These are phyloP conservation scores for Nymphaea thermarum DNA, from an alignment of 164 flowering plant genomes.

Conservation along the genomic window DNA sequence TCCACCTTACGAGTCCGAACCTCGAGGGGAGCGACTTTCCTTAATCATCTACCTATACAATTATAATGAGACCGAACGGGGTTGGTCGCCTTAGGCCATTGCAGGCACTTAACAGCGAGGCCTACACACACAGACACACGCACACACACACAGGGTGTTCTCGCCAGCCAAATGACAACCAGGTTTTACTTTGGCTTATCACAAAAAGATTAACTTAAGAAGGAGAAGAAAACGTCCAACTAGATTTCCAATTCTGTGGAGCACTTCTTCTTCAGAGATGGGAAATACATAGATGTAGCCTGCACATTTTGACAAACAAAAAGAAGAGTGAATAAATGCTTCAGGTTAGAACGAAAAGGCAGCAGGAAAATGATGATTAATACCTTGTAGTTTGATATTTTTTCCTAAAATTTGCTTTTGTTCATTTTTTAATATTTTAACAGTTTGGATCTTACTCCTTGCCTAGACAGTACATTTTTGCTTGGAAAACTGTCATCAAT, in stretches of 20 bases:
- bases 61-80: neutral
- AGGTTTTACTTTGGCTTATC: neutral
- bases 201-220: too few species aligned
- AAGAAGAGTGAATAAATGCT: neutral
- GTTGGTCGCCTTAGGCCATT: neutral
- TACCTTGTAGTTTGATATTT: too few species aligned
- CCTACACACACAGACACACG: neutral
- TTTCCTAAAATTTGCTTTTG: too few species aligned
- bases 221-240: neutral
- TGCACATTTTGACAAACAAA: slow-evolving; percentile 5
- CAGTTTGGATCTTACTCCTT: too few species aligned
- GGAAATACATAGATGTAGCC: slow-evolving; percentile 10
- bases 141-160: too few species aligned
- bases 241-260: slow-evolving; percentile 18
- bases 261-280: slow-evolving; percentile 23
- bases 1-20: too few species aligned
- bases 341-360: neutral
- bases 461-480: too few species aligned
- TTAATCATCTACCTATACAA: too few species aligned
- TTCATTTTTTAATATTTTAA: too few species aligned
- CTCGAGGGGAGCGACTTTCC: too few species aligned
- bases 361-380: neutral
- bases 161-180: neutral
- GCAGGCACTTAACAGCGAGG: neutral
- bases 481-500: too few species aligned